Evolutionary conservation across 305 asterid species (phyloP), one percentile per base, ranked within the genome.

Genomic region (Solanum hybrid): DNA sequence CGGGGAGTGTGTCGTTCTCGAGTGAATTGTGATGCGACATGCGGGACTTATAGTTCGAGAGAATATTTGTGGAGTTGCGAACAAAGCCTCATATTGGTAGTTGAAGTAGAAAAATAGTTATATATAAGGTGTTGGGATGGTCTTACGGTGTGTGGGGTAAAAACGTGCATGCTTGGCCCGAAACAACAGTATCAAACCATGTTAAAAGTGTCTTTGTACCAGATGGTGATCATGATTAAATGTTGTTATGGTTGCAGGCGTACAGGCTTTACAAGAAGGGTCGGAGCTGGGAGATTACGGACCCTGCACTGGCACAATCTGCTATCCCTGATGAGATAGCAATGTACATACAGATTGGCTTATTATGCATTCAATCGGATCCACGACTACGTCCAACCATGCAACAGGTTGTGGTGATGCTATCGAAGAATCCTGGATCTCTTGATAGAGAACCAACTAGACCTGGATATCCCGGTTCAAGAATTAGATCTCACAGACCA

Each of bases 191-290:
- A 17, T 24, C 3, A 81, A 12, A 42, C 69, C 86, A 42, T 40
- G 37, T 27, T 27, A 15, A 82, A 45, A 42, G 27, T 42, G 72
- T 82, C 26, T 82, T 45, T 38, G 60, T 26, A 10, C 86, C 27
- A 24, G 86, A 8, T 42, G 69, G 86, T 15, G 37, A 10, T 42
- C 15, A 27, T 80, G 71, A 19, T 60, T 60, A 60, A 60, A 60
- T 60, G 24, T 80, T 29, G 6, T 64, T 88, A 32, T 90, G 24
- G 84, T 11, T 92, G 75, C 89, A 98, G 99, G 99, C 95, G 24
- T 94, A 96, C 94, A 94, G 91, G 90, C 98, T 94, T 51, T 95
- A 95, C 99, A 96, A 90, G 95, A 94, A 97, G 91, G 94, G 95
- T 8, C 93, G 93, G 89, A 93, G 92, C 91, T 80, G 91, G 80